Evolutionary conservation across 1,284 basidiomycete species (phyloP).

Genomic region (Singerocomus inundabilis): DNA sequence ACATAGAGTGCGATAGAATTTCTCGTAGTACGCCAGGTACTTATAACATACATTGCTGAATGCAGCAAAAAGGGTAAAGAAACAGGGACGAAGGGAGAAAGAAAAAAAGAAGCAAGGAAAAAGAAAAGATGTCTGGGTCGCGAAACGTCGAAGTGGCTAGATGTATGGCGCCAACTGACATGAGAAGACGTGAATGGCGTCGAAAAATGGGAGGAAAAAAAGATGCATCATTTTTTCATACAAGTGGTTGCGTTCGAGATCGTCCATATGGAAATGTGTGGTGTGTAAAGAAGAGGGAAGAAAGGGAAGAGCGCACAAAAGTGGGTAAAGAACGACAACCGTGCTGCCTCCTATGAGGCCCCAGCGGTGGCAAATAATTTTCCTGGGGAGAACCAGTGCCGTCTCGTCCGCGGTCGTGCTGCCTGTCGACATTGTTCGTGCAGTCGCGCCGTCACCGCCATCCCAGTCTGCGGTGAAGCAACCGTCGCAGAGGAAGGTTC

Average conservation of each 20-base stretch:
- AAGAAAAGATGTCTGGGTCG: conserved; percentile 10
- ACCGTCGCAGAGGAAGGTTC: conserved; percentile 19
- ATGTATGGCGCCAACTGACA: conserved; percentile 21
- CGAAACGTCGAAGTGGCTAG: conserved; percentile 29
- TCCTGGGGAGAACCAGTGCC: conserved; percentile 58
- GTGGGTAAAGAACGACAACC: conserved; percentile 12
- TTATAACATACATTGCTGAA: conserved; percentile 35
- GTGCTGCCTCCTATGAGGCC: conserved; percentile 33
- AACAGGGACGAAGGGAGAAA: conserved; percentile 7
- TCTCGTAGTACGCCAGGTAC: conserved; percentile 39
- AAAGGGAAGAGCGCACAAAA: conserved; percentile 3
- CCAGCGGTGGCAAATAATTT: conserved; percentile 50
- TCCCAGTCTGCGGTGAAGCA: conserved; percentile 5
- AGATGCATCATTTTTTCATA: conserved; percentile 4
- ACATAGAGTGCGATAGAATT: conserved; percentile 17
- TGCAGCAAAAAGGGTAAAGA: conserved; percentile 12
- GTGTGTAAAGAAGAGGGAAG: conserved; percentile 4
- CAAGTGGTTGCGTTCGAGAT: too few relatives aligned
- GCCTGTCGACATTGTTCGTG: conserved; percentile 39
- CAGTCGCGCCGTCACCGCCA: conserved; percentile 10
- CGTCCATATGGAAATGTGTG: conserved; percentile 11
- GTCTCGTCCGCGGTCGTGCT: conserved; percentile 47
- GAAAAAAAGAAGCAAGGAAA: conserved; percentile 6
- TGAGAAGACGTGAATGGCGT: conserved; percentile 1
- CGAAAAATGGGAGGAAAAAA: conserved; percentile 19